A percentile compares a stretch with the other conserved stretches of the same genome.
These are phyloP conservation scores for Torulaspora indica DNA, from an alignment of 805 yeast genomes.

Conservation along the genomic window DNA sequence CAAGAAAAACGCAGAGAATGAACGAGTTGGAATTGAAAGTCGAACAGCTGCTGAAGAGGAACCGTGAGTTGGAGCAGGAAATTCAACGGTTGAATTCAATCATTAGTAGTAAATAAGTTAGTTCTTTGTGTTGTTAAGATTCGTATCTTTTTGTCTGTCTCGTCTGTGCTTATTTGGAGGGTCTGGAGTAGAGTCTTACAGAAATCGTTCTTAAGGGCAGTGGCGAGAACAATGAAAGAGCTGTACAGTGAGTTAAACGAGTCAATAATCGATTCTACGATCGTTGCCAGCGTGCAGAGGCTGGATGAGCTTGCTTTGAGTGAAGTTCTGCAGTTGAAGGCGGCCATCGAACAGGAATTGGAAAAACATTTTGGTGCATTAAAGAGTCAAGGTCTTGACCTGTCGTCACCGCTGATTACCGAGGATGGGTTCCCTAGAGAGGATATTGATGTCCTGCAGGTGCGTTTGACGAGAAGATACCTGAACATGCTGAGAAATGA, in stretches of 20 bases:
- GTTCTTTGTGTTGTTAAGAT: background rate
- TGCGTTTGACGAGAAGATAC: constrained; percentile 57
- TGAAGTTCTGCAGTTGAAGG: constrained; percentile 35
- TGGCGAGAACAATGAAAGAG: background rate
- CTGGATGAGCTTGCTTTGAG: constrained; percentile 15
- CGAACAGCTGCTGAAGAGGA: constrained; percentile 55
- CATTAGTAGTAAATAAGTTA: constrained; percentile 25
- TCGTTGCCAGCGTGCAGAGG: constrained; percentile 6
- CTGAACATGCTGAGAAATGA: constrained; percentile 72
- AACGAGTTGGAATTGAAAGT: constrained; percentile 73
- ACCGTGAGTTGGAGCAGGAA: constrained; percentile 58
- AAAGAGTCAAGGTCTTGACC: constrained; percentile 45
- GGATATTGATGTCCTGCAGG: constrained; percentile 73
- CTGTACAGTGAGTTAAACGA: constrained; percentile 10
- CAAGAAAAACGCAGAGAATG: constrained; percentile 88
- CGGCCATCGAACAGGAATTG: constrained; percentile 41
- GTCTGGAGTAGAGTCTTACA: no score
- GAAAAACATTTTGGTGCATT: constrained; percentile 42
- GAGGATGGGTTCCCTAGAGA: constrained; percentile 79
- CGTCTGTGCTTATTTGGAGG: no score
- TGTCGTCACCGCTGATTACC: constrained; percentile 61
- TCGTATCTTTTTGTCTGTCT: no score
- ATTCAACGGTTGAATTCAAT: constrained; percentile 53
- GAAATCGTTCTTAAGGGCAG: background rate
- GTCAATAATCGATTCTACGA: constrained; percentile 11